Base-by-base conservation (phyloP, 495 filamentous ascomycete species). In the Penicillium ucsense region DNA sequence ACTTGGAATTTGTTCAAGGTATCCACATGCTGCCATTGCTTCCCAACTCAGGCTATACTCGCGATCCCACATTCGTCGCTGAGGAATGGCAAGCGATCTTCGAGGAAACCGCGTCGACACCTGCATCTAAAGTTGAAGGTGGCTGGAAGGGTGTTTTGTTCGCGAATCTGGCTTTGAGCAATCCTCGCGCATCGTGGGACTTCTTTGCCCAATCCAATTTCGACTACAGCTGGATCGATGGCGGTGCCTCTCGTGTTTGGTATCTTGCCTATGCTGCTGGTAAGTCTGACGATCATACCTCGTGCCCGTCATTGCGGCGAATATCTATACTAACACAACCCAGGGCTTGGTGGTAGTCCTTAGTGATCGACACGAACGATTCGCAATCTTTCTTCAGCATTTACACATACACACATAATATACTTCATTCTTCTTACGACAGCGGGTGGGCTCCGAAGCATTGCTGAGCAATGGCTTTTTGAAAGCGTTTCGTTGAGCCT, bases 1-100 rank as follows among this genome's bases (percentile, higher is more conserved):
- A 87, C 47, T 69, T 78, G 3, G 88, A 95, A 68, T 94, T 82
- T 59, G 81, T 97, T 49, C 84, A 98, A 66, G 92, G 80, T 43
- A 97, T 98, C 48, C 92, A 98, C 70, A 98, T 98, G 92, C 67
- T 98, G 35, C 92, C 94, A 1, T 73, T 95, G 41, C 75, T 86
- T 33, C 87, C 92, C 1, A 74, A 73, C 46, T 82, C 81, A 0
- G 68, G 82, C 11, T 79, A 84, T 45, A 83, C 81, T 3, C 81
- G 94, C 11, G 72, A 72, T 2, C 55, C 60, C n/a, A 65, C 67
- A 0, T 96, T 95, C 53, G 88, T 94, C 3, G 60, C 61, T 12
- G 76, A 95, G 64, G 92, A 98, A 65, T 98, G 94, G 92, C 69
- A 83, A 30, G 74, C 74, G 9, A 88, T 83, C 54, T 96, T 96